These are phyloP conservation scores for Nymphaea colorata DNA, from an alignment of 164 flowering plant species.

Conservation along the genomic window DNA sequence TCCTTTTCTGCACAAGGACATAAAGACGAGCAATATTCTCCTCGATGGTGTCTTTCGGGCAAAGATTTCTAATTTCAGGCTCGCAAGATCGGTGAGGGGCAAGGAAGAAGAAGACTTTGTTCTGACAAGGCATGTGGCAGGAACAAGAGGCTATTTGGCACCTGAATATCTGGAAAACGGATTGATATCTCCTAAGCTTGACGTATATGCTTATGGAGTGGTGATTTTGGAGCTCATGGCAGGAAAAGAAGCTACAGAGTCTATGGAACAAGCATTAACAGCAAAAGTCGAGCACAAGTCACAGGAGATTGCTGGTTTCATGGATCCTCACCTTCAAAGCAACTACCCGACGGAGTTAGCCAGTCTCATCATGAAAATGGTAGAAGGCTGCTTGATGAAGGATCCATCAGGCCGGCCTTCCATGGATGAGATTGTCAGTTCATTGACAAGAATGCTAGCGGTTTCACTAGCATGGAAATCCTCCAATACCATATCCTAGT, in stretches of 20 bases:
- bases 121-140: constrained; percentile 45
- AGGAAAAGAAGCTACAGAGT: constrained; percentile 40
- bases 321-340: constrained; percentile 44
- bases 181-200: constrained; percentile 57
- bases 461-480: constrained; percentile 2
- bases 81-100: constrained; percentile 38
- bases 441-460: constrained; percentile 10
- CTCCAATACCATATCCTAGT: too few relatives aligned
- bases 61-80: constrained; percentile 51
- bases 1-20: constrained; percentile 63
- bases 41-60: constrained; percentile 57
- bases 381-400: constrained; percentile 29
- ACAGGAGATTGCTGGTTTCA: constrained; percentile 22
- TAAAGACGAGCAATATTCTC: constrained; percentile 53
- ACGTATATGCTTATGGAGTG: constrained; percentile 74
- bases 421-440: constrained; percentile 39
- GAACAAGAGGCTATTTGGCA: constrained; percentile 70
- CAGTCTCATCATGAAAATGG: constrained; percentile 8
- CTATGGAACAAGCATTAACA: constrained; percentile 17
- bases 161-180: constrained; percentile 82
- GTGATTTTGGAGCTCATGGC: constrained; percentile 56
- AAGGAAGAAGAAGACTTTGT: constrained; percentile 27
- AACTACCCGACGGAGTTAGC: constrained; percentile 41
- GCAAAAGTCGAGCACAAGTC: constrained; percentile 17
- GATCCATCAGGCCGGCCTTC: constrained; percentile 35